Conservation (phyloP, 257 asterid genomes). For the Phtheirospermum japonicum region DNA sequence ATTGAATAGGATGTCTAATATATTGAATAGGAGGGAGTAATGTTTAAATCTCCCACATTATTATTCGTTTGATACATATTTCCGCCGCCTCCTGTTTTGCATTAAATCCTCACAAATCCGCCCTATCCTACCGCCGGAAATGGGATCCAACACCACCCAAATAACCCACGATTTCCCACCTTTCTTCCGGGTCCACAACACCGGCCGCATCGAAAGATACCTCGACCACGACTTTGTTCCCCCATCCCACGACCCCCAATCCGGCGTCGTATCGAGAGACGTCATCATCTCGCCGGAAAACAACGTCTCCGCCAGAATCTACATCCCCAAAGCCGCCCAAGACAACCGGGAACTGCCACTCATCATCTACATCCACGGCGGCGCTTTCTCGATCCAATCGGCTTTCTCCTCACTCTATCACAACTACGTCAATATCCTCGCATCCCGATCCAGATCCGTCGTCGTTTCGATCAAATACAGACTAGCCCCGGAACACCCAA, state of each 20-base stretch:
- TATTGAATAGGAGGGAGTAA: no score
- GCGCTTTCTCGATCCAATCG: conserved; percentile 55
- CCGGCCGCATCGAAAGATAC: conserved; percentile 50
- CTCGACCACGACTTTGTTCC: conserved; percentile 28
- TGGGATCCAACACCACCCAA: conserved; percentile 29
- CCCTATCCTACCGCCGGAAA: no score
- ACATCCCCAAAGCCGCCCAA: conserved; percentile 43
- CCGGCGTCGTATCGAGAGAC: conserved; percentile 55
- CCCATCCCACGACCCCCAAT: conserved; percentile 45
- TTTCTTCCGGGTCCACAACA: conserved; percentile 41
- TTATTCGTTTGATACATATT: no score
- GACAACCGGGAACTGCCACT: conserved; percentile 48
- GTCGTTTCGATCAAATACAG: conserved; percentile 68
- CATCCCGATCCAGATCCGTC: conserved; percentile 45
- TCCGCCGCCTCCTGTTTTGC: no score
- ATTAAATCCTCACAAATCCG: no score
- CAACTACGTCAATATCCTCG: conserved; percentile 39
- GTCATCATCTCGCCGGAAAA: conserved; percentile 44
- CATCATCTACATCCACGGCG: conserved; percentile 78
- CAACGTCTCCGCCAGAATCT: conserved; percentile 47
- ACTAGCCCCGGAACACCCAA: conserved; percentile 60
- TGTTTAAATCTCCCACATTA: no score
- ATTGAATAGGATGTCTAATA: no score
- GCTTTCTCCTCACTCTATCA: conserved; percentile 58
- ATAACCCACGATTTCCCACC: conserved; percentile 45